These are phyloP conservation scores for Aspergillus japonicus DNA, from an alignment of 2,329 filamentous ascomycete species.

Conservation along the genomic window DNA sequence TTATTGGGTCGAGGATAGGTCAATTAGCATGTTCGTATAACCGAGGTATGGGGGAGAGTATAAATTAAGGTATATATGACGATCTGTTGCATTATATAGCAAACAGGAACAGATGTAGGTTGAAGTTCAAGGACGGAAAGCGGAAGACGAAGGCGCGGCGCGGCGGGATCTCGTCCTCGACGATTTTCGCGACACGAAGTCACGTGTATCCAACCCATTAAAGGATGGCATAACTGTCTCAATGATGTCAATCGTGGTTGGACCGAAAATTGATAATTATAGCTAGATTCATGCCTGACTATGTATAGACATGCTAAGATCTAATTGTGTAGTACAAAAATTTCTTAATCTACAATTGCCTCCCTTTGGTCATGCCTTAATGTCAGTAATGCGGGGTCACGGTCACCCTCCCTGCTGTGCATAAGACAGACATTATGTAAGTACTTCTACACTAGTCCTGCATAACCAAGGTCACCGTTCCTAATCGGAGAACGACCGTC, in stretches of 20 bases:
- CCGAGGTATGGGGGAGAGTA: background rate
- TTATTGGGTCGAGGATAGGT: background rate
- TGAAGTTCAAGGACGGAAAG: background rate
- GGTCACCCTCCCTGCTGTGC: too few species aligned
- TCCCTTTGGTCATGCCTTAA: too few species aligned
- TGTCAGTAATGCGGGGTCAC: too few species aligned
- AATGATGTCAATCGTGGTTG: background rate
- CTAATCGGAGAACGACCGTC: too few species aligned
- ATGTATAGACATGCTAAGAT: too few species aligned
- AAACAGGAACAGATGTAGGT: background rate
- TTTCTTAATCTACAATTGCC: too few species aligned
- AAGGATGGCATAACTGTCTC: background rate
- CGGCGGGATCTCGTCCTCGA: constrained; percentile 7
- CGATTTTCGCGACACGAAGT: constrained; percentile 22
- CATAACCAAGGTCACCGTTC: too few species aligned
- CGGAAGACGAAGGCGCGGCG: constrained; percentile 15
- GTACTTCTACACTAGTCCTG: too few species aligned
- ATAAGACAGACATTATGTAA: too few species aligned
- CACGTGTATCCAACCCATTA: constrained; percentile 16
- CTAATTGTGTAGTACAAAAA: too few species aligned
- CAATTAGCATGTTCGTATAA: background rate
- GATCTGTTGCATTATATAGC: background rate
- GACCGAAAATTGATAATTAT: too few species aligned
- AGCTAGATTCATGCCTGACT: too few species aligned
- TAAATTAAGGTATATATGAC: background rate